Base-by-base conservation (phyloP, 371 early-diverging fungal genomes). In the Mortierella sp. region DNA sequence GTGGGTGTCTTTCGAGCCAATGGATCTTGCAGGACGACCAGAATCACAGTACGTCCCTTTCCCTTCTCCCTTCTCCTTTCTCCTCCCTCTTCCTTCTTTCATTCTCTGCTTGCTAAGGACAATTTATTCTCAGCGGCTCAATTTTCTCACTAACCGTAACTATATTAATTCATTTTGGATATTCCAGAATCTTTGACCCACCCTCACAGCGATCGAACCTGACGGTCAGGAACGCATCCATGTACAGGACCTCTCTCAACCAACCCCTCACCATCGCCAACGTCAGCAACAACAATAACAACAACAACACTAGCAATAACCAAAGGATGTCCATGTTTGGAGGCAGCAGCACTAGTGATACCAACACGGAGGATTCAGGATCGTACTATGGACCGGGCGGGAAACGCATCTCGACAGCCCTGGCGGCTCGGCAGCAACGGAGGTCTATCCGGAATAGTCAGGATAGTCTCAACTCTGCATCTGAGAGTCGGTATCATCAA, bases 1-100 rank as follows among this genome's bases (percentile, higher is more conserved):
- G 43, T 82, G 83, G 83, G 83, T 82, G 11, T 77, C 78, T 10
- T 82, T 74, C 50, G 83, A 82, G 19, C 78, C 83, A 13, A 63
- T 58, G 29, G 82, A 81, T 11, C 48, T 71, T 9, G 44, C 68
- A 2, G 66, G 44, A 44, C 78, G 78, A 14, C 83, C 83, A 41
- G 83, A 82, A 1, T 82, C 83, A 31, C 37, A 29, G 81, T 81
- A 77, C 40, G 37, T 63, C 37, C 24, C 50, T 66, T 24, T 40
- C 11, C 40, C 16, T 24, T 37, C 26, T 22, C 6, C 44, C 43
- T 1, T 47, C 43, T 24, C 31, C 29, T 26, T 1, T 45, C 31
- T 29, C 16, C 53, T 8, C 29, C 16, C 34, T 26, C n/a, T 37
- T 55, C 24, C 29, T 61, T 50, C 16, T 40, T 37, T 29, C 5